phyloP scores from a whole-genome alignment of 768 basidiomycete species.

The Pholiota molesta region DNA sequence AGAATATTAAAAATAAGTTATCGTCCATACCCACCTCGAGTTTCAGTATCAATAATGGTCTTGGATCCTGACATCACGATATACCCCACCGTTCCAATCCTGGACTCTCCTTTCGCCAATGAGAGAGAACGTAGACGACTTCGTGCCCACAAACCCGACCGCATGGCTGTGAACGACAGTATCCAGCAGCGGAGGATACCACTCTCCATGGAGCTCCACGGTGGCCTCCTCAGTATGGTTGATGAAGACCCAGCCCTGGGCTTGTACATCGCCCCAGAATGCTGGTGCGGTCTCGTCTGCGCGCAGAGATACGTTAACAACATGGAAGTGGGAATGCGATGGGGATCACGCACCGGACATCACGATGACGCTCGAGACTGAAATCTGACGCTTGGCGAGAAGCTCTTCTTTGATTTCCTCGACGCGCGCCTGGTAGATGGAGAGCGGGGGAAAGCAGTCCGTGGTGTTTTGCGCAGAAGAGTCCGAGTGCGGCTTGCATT shows the following conservation, averaged over 20 bases:
- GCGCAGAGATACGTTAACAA: neutral
- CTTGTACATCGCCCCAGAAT: constrained; percentile 40
- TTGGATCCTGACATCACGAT: neutral
- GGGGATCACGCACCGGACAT: constrained; percentile 35
- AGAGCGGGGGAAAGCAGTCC: constrained; percentile 41
- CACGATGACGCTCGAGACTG: constrained; percentile 38
- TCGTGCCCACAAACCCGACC: constrained; percentile 59
- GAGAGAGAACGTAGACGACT: constrained; percentile 56
- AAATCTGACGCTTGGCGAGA: constrained; percentile 27
- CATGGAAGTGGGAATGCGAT: neutral
- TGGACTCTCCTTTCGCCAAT: constrained; percentile 52
- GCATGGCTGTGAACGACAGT: constrained; percentile 55
- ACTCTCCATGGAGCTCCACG: constrained; percentile 36
- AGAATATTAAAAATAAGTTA: neutral
- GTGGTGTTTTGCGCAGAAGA: constrained; percentile 24
- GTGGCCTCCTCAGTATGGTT: constrained; percentile 39
- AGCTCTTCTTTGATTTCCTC: constrained; percentile 38
- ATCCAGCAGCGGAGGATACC: constrained; percentile 55
- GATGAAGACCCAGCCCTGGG: constrained; percentile 42
- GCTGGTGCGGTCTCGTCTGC: constrained; percentile 40
- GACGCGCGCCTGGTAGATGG: constrained; percentile 35
- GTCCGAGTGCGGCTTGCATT: constrained; percentile 17
- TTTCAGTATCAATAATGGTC: neutral
- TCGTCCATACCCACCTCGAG: neutral
- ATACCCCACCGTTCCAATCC: constrained; percentile 52